Base-by-base conservation (phyloP, 2,329 filamentous ascomycete species). In the Ophiocordyceps camponoti-leonardi region DNA sequence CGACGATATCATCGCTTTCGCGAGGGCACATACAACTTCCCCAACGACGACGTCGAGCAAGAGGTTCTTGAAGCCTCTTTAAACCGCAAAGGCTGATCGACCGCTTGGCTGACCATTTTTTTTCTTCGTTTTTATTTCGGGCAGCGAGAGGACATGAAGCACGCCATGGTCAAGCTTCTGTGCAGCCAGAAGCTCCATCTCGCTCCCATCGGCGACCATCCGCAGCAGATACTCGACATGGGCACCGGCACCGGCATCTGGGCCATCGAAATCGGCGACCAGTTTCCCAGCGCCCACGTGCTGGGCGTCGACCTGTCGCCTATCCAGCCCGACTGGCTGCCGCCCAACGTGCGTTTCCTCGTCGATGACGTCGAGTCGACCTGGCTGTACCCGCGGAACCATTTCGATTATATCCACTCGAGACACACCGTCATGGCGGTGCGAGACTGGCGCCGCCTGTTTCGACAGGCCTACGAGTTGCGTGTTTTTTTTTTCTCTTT, bases 341-440 rank as follows among this genome's bases (percentile, higher is more conserved):
- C 73, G 4, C 68, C 72, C 4, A 77, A 77, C 50, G 65, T 75
- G 19, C 63, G 64, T 22, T 77, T 76, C 51, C 61, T 73, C 53
- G 64, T 78, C 12, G 75, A 79, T 47, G 75, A 79, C 49, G 65
- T 72, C 23, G 74, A 79, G 56, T 67, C 66, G 46, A 64, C 66
- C 5, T 79, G 75, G 75, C 56, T 75, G 16, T 67, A 75, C 49
- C 68, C 69, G 6, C 53, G 56, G 4, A 67, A 75, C 48, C 65
- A 71, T 44, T 79, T 77, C 46, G 75, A 80, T 54, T 77, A 76
- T 48, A 68, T 80, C 31, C 75, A 79, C 53, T 68, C 71, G n/a
- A 66, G 77, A 3, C 68, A 74, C 46, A 71, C 72, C 1, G 69
- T 72, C 14, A 67, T 71, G 63, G 72, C 68, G 2, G 71, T 79